Evolutionary conservation across 768 basidiomycete genomes (phyloP), one percentile per base, ranked within the genome.

Genomic region (Suillus brevipes): DNA sequence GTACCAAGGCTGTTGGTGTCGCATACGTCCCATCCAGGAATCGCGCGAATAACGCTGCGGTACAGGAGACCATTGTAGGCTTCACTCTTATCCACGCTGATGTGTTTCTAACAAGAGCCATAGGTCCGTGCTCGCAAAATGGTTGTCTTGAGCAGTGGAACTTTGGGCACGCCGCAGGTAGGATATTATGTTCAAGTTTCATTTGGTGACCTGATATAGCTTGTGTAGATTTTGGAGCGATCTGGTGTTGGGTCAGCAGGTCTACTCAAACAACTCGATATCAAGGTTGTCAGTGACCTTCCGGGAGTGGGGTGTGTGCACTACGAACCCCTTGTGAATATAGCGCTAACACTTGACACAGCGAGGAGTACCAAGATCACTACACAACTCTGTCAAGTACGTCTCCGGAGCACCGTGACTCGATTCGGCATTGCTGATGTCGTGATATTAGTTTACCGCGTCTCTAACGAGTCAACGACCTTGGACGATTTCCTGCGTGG

Each of bases 291-390:
- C 67, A 87, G 85, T 67, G 87, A 90, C 69, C 82, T 90, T 64
- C 87, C 89, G 8, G 88, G 89, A 56, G 88, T 90, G 63, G 89
- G 87, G 85, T 86, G 70, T 42, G 85, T 73, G 14, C 18, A 38
- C 37, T 20, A 38, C 59, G 47, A 50, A 62, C 64, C 34, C 12
- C 13, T 3, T 40, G 6, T 40, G 31, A 49, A 28, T 23, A 23
- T 43, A 20, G 13, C 9, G 43, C 60, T 64, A 53, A 69, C 38
- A 18, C 50, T 6, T 34, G 16, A 56, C 42, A 57, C 64, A 87
- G 88, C 53, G 87, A 89, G 74, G 77, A 90, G 73, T 90, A 90
- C 75, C 88, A 89, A 73, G 89, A 89, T 70, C 89, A 90, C 71
- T 90, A 89, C 73, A 90, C 88, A 13, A 90, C 88, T 1, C 80